Base-by-base conservation (phyloP, 2,329 filamentous ascomycete genomes). In the Zymoseptoria ardabiliae region DNA sequence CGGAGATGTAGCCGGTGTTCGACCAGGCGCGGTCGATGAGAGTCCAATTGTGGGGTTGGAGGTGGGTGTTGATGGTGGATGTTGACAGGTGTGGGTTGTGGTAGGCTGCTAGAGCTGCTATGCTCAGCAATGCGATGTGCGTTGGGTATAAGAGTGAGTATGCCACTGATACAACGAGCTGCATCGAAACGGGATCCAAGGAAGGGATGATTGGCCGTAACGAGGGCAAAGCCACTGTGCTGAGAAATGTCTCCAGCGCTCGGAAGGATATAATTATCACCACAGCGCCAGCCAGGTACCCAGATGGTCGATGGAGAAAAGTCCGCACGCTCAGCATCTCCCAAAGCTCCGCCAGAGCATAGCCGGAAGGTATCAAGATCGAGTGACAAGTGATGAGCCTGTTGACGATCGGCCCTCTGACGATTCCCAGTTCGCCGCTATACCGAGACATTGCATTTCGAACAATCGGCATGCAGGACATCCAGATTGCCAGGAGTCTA, bases 1-100 rank as follows among this genome's bases (percentile, higher is more conserved):
- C 90, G 0, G 93, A 96, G 50, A 99, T 80, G 70, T 99, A 97
- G 6, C 94, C 94, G 0, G 94, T 97, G 54, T 88, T 75, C 0
- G 91, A 96, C 74, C 97, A 94, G 65, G 84, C 81, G 10, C 94
- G 86, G 53, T 91, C 92, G 51, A 97, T 72, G 1, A 97, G 76
- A 1, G 84, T 82, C 82, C 87, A 97, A 17, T 87, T 85, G 41
- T 88, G 80, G 0, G 79, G 74, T 20, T 78, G 75, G 50, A 97
- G 76, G 0, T 84, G 86, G 4, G 76, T 76, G 69, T 96, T 85
- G 65, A 79, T 77, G 0, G 82, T 78, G 0, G 85, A 82, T 54
- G 84, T 82, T 55, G 45, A 50, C 41, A 89, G 77, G 71, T 96
- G 91, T 0, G 86, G 82, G 72, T 97, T 97, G 56, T 86, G 79